Conservation (phyloP, 2,329 filamentous ascomycete species). For the Zymoseptoria pseudotritici region DNA sequence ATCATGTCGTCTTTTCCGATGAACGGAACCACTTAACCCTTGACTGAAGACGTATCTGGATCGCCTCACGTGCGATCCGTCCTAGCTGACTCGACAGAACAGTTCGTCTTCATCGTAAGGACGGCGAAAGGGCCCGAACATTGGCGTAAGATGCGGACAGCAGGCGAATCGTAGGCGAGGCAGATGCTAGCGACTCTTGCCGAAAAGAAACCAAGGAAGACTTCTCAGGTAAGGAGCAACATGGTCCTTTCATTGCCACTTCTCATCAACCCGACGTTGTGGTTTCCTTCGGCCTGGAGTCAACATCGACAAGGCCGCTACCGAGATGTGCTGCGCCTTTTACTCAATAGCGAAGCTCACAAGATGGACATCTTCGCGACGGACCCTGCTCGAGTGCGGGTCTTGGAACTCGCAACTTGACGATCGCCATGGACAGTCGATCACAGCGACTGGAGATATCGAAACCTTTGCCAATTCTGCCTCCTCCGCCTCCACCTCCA, state of each 20-base stretch:
- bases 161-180: no score
- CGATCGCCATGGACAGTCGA: slow-evolving; percentile 11
- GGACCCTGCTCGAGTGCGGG: neutral
- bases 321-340: neutral
- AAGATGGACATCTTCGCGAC: neutral
- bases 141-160: neutral
- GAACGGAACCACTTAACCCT: neutral
- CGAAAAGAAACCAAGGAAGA: neutral
- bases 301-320: neutral
- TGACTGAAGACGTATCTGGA: neutral
- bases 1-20: neutral
- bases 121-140: neutral
- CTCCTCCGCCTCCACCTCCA: slow-evolving; percentile 9
- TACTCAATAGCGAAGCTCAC: neutral
- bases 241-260: neutral
- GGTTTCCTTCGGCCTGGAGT: neutral
- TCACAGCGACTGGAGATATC: slow-evolving; percentile 17
- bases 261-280: neutral
- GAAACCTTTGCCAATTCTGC: slow-evolving; percentile 13
- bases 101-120: neutral
- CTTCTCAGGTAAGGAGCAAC: neutral
- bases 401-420: neutral
- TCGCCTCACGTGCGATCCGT: neutral
- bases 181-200: neutral
- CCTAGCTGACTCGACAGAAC: neutral